Percentiles rank a stretch among this genome's conserved stretches.
These are phyloP conservation scores for Aspergillus ostianus DNA, from an alignment of 495 filamentous ascomycete genomes.

Conservation along the genomic window DNA sequence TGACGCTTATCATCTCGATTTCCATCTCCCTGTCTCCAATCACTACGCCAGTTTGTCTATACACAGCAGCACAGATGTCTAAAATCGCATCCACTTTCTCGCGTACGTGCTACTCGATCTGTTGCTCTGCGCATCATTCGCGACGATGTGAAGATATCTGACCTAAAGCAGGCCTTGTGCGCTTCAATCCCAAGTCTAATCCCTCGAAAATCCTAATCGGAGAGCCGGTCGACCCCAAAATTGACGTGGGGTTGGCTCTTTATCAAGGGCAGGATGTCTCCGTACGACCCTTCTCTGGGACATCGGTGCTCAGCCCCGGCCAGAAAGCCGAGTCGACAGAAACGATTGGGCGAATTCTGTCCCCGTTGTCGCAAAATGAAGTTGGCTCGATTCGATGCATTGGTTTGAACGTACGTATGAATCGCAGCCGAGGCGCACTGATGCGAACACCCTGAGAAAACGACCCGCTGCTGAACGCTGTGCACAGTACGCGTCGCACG, in stretches of 20 bases:
- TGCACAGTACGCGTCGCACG: conserved; percentile 66
- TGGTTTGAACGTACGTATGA: conserved; percentile 61
- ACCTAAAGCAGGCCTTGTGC: conserved; percentile 50
- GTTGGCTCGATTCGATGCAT: conserved; percentile 62
- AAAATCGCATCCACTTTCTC: conserved; percentile 46
- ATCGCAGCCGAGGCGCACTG: not conserved
- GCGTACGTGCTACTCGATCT: conserved; percentile 26
- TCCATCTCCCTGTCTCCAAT: not conserved
- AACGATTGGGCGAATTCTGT: conserved; percentile 52
- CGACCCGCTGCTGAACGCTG: not conserved
- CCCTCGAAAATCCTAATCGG: conserved; percentile 52
- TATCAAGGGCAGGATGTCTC: conserved; percentile 54
- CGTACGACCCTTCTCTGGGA: conserved; percentile 53
- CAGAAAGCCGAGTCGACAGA: conserved; percentile 47
- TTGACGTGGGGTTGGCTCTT: conserved; percentile 56
- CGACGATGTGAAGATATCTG: conserved; percentile 7
- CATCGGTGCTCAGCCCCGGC: conserved; percentile 53
- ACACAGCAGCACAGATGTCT: conserved; percentile 26
- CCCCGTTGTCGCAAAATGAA: conserved; percentile 49
- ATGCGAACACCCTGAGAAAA: not conserved
- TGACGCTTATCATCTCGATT: not conserved
- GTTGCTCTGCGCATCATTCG: not conserved
- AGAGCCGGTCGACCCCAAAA: conserved; percentile 49
- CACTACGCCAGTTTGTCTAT: not conserved
- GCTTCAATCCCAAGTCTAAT: conserved; percentile 56